Evolutionary conservation across 1,139 yeast species (phyloP).

Genomic region (Pichia sp.): DNA sequence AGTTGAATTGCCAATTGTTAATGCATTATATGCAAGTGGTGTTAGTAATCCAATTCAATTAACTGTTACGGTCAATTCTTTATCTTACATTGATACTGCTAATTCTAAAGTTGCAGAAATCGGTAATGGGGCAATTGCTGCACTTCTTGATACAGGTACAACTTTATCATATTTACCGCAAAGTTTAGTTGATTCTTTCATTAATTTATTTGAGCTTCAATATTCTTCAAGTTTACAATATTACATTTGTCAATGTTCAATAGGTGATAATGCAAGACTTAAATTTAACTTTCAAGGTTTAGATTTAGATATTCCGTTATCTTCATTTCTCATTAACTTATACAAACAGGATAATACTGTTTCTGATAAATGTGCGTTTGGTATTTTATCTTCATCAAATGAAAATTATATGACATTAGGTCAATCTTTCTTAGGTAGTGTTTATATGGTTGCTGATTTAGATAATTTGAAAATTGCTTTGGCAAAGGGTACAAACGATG

Average conservation of each 20-base stretch:
- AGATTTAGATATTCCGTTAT: slow-evolving; percentile 41
- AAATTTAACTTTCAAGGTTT: slow-evolving; percentile 46
- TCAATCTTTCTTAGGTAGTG: slow-evolving; percentile 65
- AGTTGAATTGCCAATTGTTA: slow-evolving; percentile 41
- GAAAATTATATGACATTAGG: slow-evolving; percentile 45
- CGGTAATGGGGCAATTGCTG: slow-evolving; percentile 37
- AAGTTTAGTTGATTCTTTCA: slow-evolving; percentile 36
- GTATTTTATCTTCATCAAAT: slow-evolving; percentile 29
- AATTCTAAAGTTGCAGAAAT: slow-evolving; percentile 27
- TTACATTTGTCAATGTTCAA: slow-evolving; percentile 33
- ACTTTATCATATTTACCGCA: slow-evolving; percentile 51
- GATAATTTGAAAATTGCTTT: slow-evolving; percentile 58
- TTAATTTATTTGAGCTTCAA: slow-evolving; percentile 34
- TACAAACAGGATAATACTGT: slow-evolving; percentile 5
- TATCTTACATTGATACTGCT: slow-evolving; percentile 7
- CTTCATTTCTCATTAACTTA: slow-evolving; percentile 31
- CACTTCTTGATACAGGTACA: slow-evolving; percentile 63
- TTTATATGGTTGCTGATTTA: slow-evolving; percentile 73
- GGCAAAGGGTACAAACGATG: slow-evolving; percentile 40
- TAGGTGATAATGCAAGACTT: slow-evolving; percentile 32
- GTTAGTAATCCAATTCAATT: slow-evolving; percentile 33
- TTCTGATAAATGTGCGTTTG: slow-evolving; percentile 18
- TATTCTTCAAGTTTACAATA: slow-evolving; percentile 32
- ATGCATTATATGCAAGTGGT: slow-evolving; percentile 31
- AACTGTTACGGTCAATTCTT: slow-evolving; percentile 40